Percentiles rank a stretch among this genome's conserved stretches.
These are phyloP conservation scores for Olyra latifolia DNA, from an alignment of 176 grass and related monocot species.

Conservation along the genomic window DNA sequence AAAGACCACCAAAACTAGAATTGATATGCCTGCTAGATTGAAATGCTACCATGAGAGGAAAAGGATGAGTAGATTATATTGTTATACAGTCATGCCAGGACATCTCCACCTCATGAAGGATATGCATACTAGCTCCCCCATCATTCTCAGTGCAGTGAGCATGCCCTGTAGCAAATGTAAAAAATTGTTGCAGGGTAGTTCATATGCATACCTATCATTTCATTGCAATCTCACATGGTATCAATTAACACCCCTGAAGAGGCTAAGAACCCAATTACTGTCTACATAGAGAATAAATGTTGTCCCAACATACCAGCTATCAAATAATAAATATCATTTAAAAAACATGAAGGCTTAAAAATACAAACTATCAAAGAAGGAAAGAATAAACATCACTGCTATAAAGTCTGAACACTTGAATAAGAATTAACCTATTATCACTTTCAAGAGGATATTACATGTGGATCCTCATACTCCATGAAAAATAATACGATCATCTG, in stretches of 20 bases:
- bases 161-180: background rate
- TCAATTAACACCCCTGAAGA: background rate
- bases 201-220: background rate
- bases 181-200: background rate
- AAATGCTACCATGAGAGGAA: background rate
- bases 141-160: no score
- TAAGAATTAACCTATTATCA: background rate
- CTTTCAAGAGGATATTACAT: background rate
- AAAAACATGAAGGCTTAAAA: background rate
- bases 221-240: conserved; percentile 3
- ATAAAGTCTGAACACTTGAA: background rate
- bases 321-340: background rate
- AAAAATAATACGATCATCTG: background rate
- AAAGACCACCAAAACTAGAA: background rate
- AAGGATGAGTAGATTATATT: background rate
- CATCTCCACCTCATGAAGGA: background rate
- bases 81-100: background rate
- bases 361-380: background rate
- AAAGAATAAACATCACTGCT: background rate
- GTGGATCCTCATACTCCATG: background rate
- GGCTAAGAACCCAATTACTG: background rate
- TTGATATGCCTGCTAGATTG: background rate
- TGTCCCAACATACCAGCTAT: background rate
- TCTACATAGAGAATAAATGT: background rate
- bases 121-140: no score